Evolutionary conservation across 1,284 basidiomycete genomes (phyloP), one percentile per base, ranked within the genome.

Genomic region (Pseudozyma pruni): DNA sequence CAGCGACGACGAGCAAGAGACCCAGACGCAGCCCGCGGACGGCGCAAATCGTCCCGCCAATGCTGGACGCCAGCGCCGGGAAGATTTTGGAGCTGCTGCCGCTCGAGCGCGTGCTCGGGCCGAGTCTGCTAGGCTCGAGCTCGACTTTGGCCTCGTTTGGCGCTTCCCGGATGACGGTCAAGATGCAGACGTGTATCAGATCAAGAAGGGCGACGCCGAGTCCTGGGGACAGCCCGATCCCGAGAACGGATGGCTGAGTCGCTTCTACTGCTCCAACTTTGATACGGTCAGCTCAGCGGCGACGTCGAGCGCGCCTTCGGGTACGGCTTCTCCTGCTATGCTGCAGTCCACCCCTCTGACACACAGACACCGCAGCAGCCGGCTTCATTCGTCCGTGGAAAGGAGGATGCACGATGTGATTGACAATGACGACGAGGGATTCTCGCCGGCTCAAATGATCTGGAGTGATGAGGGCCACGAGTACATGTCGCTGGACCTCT

Each of bases 391-490:
- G 13, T 58, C 67, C 6, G 67, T 70, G 4, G 67, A 70, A 33
- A 50, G 68, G 29, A 41, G 62, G 4, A 61, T 71, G 68, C 68
- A 64, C 38, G 68, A 66, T 35, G 57, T 61, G 46, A 39, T 58
- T 16, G 68, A 71, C 27, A 51, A 63, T 29, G 62, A 70, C 31
- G 41, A 60, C 25, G 44, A 53, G 14, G 54, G 53, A 37, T 60
- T 64, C 42, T 57, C 56, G 41, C 68, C 68, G 3, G 68, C 68
- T 20, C 61, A 59, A 37, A 68, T 78, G 50, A 55, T 68, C 48
- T 78, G 77, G 77, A 67, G 61, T 39, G 77, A 79, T 40, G 57
- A 63, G 32, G 74, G 72, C 8, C 69, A 76, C 50, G 74, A 79
- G 44, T 79, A 79, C 66, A 55, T 74, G 50, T 63, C 59, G 37